Percentiles rank a stretch among this genome's conserved stretches.
These are phyloP conservation scores for Synchytrium microbalum DNA, from an alignment of 371 early-diverging fungal genomes.

Conservation along the genomic window DNA sequence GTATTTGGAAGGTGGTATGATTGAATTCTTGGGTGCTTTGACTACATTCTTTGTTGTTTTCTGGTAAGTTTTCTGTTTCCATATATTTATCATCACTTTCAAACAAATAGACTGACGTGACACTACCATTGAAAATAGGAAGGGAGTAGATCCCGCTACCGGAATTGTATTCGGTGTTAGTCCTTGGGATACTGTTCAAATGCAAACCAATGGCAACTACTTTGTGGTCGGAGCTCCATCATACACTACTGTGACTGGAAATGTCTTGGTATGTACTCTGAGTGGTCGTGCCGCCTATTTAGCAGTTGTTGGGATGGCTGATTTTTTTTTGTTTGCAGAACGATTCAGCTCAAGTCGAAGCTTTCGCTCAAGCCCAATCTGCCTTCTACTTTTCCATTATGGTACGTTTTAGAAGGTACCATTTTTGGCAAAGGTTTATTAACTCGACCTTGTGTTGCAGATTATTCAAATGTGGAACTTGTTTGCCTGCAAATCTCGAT, in stretches of 20 bases:
- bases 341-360: slow-evolving; percentile 36
- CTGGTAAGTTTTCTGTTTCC: slow-evolving; percentile 10
- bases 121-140: slow-evolving; percentile 5
- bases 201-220: slow-evolving; percentile 7
- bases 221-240: neutral
- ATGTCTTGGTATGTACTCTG: neutral
- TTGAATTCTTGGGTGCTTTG: slow-evolving; percentile 35
- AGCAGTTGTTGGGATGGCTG: too few relatives aligned
- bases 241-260: neutral
- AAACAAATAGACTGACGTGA: slow-evolving; percentile 28
- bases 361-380: slow-evolving; percentile 39
- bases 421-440: too few relatives aligned
- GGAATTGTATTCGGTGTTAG: neutral
- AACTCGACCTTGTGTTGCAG: too few relatives aligned
- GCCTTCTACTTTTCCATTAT: slow-evolving; percentile 46
- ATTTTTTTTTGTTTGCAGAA: slow-evolving; percentile 13
- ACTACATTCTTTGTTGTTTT: slow-evolving; percentile 40
- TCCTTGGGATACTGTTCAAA: neutral
- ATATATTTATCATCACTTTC: slow-evolving; percentile 37
- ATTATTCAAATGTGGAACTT: slow-evolving; percentile 46
- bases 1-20: slow-evolving; percentile 44
- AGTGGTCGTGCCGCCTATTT: too few relatives aligned
- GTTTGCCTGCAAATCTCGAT: slow-evolving; percentile 42
- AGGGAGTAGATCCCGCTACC: neutral
- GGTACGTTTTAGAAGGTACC: slow-evolving; percentile 78